Base-by-base conservation (phyloP, 345 rosid genomes). In the Turnera subulata region DNA sequence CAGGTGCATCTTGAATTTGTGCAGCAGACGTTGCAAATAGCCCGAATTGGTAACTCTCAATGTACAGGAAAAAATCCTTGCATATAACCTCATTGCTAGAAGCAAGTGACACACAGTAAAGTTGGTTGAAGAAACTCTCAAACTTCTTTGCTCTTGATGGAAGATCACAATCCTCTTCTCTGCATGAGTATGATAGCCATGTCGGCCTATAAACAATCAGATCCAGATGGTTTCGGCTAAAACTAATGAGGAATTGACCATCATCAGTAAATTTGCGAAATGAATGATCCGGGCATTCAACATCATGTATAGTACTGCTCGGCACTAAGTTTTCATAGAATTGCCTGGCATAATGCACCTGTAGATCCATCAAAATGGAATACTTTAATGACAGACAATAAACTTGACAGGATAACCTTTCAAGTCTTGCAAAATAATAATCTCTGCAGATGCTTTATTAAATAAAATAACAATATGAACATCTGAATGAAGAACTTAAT, bases 241-340 rank as follows among this genome's bases (percentile, higher is more conserved):
- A 89, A 64, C 84, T 82, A 46, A 93, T 78, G 62, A 93, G 97
- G 81, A 80, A 93, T 47, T 74, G 94, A 56, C 97, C 99, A 56
- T 89, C 99, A 69, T 87, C 94, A 3, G 96, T 89, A 84, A 93
- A 83, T 73, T 93, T 93, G n/a, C 91, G 88, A 69, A 89, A 89
- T 21, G 81, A 80, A 73, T 83, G 84, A 64, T 93, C 97, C 1
- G 96, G 99, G 64, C 86, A 87, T 48, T 87, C 90, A 22, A 93
- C 78, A 40, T 93, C 99, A 66, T 87, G 87, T 56, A 85, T 65
- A 14, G 97, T 89, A 58, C 29, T 77, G 77, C 85, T 82, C 11
- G 99, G 99, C 42, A 93, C 92, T 58, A 93, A 58, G 75, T 93
- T 87, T 78, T 89, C 99, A 59, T 89, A 89, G 78, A 93, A 93